Conservation (phyloP, 768 basidiomycete species). For the Tylopilus intermedius region DNA sequence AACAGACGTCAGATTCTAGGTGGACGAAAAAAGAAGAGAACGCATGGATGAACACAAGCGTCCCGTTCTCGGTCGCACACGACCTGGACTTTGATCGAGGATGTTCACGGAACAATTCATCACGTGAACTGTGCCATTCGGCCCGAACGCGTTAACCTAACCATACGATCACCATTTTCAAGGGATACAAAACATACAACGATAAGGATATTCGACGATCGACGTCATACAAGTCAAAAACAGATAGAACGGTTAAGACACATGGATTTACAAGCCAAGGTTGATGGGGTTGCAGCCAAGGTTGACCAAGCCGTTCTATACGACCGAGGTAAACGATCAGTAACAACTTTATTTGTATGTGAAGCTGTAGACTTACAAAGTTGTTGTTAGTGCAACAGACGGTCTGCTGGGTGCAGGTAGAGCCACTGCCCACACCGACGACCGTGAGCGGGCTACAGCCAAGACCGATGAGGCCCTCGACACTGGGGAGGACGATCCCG, state of each 20-base stretch:
- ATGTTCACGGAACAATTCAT: neutral
- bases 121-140: neutral
- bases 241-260: neutral
- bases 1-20: too few species aligned
- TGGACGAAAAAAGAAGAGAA: too few species aligned
- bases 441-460: conserved; percentile 3
- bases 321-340: neutral
- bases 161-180: neutral
- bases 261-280: conserved; percentile 1
- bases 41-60: too few species aligned
- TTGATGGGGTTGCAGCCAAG: conserved; percentile 17
- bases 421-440: neutral
- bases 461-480: conserved; percentile 2
- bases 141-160: neutral
- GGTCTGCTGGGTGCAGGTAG: conserved; percentile 7
- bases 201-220: neutral
- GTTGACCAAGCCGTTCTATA: conserved; percentile 6
- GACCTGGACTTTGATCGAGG: too few species aligned
- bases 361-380: conserved; percentile 2
- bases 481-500: neutral
- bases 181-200: neutral
- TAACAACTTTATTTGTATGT: too few species aligned
- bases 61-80: too few species aligned
- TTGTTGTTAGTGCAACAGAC: conserved; percentile 16
- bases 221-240: neutral